Base-by-base conservation (phyloP, 2,329 filamentous ascomycete species). In the Trichoderma guizhouense region DNA sequence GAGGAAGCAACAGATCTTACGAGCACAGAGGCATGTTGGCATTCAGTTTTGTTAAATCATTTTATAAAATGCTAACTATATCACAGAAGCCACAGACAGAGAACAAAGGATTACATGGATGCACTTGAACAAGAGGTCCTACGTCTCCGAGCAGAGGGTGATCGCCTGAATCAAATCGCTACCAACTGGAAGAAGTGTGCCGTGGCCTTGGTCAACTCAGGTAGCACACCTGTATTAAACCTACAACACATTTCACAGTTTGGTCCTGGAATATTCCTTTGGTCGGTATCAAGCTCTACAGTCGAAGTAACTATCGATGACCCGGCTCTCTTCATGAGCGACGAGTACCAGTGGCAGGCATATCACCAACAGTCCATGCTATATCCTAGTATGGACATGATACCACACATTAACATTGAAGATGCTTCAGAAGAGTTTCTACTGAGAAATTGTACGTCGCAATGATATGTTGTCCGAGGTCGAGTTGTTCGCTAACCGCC, bases 71-170 rank as follows among this genome's bases (percentile, higher is more conserved):
- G 12, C 64, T 58, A 30, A 67, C 51, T 7, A 1, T 30, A 9
- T 57, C 28, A 43, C 55, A 67, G 64, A 9, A 67, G 64, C 32
- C 64, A 67, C 18, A 39, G 64, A 43, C 51, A 67, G 34, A 67
- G 64, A 34, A 67, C 64, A 67, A 67, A 67, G 32, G 64, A 67
- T 53, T 67, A 67, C 8, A 67, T 67, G 64, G 55, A 67, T 58
- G 64, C 64, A 1, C 51, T 67, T 18, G 64, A 67, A 18, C 64
- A 67, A 39, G 64, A 67, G 26, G 64, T 67, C 64, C 32, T 58
- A 21, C 64, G 64, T 58, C 64, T 67, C 32, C 64, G 64, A 67
- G 47, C 51, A 67, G 64, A 67, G 32, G 64, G 64, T 14, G 64
- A 67, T 14, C 51, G 64, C 11, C 24, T 67, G 21, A 67, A 58